phyloP scores from a whole-genome alignment of 495 filamentous ascomycete species.

The Pseudotulostoma volvatum region DNA sequence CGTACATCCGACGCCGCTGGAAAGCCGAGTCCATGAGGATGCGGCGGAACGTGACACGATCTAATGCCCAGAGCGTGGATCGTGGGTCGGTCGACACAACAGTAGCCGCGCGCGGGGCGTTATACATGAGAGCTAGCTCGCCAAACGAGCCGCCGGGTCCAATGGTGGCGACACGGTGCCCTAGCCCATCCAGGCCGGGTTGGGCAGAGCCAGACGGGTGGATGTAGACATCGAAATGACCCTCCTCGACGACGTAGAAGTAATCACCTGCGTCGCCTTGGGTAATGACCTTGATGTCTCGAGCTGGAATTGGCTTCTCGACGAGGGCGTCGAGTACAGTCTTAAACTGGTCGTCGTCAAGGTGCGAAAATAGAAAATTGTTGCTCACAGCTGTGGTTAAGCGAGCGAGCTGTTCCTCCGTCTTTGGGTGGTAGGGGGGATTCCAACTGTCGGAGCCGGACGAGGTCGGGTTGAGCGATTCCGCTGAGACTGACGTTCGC shows the following conservation, averaged over 20 bases:
- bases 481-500: conserved; percentile 90
- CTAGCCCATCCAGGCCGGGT: conserved; percentile 70
- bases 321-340: conserved; percentile 82
- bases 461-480: conserved; percentile 79
- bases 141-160: conserved; percentile 91
- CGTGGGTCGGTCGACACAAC: conserved; percentile 67
- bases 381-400: conserved; percentile 65
- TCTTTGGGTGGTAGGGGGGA: conserved; percentile 70
- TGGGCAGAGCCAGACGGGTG: conserved; percentile 64
- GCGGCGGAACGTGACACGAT: conserved; percentile 90
- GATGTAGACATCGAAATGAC: conserved; percentile 82
- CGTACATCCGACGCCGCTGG: conserved; percentile 88
- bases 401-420: conserved; percentile 59
- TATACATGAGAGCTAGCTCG: conserved; percentile 96
- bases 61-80: conserved; percentile 81
- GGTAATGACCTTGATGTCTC: conserved; percentile 89
- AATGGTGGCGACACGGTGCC: conserved; percentile 64
- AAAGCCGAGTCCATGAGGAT: conserved; percentile 98
- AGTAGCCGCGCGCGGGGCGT: conserved; percentile 91
- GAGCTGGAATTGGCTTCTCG: conserved; percentile 88
- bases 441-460: conserved; percentile 77
- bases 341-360: conserved; percentile 78
- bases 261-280: conserved; percentile 94
- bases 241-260: conserved; percentile 93
- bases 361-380: conserved; percentile 89